Evolutionary conservation across 2,329 filamentous ascomycete genomes (phyloP), one percentile per base, ranked within the genome.

Genomic region (Epichloe uncinata): DNA sequence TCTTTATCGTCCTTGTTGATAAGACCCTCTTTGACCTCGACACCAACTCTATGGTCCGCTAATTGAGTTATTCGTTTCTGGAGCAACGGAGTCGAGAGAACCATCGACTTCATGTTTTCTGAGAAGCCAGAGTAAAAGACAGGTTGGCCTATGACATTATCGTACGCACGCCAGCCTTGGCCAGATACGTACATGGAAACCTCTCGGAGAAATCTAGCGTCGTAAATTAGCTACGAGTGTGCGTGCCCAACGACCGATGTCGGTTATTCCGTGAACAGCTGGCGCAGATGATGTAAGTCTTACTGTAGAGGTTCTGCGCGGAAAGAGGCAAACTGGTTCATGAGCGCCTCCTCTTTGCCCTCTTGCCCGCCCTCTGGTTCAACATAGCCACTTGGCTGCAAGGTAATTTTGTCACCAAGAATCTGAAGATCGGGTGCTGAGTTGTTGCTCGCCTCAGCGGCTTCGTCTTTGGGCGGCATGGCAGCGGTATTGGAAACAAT

Each of bases 141-240:
- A 9, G 89, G 88, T 64, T 95, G 90, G 20, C 93, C 93, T 58
- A 97, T 84, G 54, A 90, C 78, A 54, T 85, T 73, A 62, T 97
- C 88, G 70, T 98, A 98, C 53, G 87, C 87, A 53, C 93, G 86
- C 93, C 93, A 98, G 64, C 90, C 91, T 47, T 86, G 85, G 49
- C 93, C 93, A 12, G 88, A 91, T 55, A 97, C 85, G 68, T 97
- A 90, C 35, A 95, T 75, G 44, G 87, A 93, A 35, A 98, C 84
- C 71, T 98, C 93, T 57, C 89, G 87, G 33, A 97, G 79, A 65
- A 97, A 97, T 55, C 89, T 84, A 70, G 2, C 15, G 30, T 30
- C 11, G 16, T 13, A 16, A 20, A 45, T 50, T 50, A 50, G 43
- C 44, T 13, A 30, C 40, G 3, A 12, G 20, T 15, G 1, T 36